phyloP scores from a whole-genome alignment of 768 basidiomycete species.

The Chalciporus piperatus region DNA sequence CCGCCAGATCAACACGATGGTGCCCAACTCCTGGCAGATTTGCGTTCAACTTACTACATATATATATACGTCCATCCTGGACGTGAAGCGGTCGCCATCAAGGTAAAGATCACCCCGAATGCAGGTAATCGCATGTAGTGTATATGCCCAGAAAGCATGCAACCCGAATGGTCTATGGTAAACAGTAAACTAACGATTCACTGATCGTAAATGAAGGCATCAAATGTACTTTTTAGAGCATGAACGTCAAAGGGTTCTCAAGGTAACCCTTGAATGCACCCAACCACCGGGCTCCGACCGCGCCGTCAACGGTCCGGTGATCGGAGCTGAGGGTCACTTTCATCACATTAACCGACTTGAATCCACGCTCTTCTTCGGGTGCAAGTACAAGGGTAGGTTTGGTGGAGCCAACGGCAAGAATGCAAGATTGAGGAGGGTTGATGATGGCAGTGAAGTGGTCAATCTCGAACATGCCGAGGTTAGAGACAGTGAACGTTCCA shows the following conservation, averaged over 20 bases:
- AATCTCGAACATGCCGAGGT: constrained; percentile 97
- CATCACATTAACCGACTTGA: constrained; percentile 90
- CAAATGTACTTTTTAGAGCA: constrained; percentile 58
- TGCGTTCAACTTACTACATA: too few species aligned
- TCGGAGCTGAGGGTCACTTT: constrained; percentile 95
- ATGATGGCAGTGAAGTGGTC: constrained; percentile 98
- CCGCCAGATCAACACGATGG: too few species aligned
- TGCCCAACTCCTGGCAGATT: too few species aligned
- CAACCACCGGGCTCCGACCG: constrained; percentile 91
- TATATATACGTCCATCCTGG: too few species aligned
- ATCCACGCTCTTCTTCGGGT: constrained; percentile 88
- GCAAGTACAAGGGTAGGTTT: constrained; percentile 84
- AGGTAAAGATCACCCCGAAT: too few species aligned
- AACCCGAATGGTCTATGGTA: constrained; percentile 25
- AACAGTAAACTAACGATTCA: constrained; percentile 6
- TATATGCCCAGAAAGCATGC: constrained; percentile 8
- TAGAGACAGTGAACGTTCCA: constrained; percentile 98
- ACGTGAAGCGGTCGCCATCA: too few species aligned
- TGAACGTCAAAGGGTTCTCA: constrained; percentile 95
- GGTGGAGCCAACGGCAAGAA: constrained; percentile 90
- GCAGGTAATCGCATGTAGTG: not conserved
- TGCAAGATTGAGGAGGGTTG: constrained; percentile 97
- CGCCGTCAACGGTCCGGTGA: constrained; percentile 95
- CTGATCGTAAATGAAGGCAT: not conserved
- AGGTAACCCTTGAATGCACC: constrained; percentile 92